Evolutionary conservation across 1,284 basidiomycete species (phyloP), one percentile per base, ranked within the genome.

Genomic region (Austroboletus sp.): DNA sequence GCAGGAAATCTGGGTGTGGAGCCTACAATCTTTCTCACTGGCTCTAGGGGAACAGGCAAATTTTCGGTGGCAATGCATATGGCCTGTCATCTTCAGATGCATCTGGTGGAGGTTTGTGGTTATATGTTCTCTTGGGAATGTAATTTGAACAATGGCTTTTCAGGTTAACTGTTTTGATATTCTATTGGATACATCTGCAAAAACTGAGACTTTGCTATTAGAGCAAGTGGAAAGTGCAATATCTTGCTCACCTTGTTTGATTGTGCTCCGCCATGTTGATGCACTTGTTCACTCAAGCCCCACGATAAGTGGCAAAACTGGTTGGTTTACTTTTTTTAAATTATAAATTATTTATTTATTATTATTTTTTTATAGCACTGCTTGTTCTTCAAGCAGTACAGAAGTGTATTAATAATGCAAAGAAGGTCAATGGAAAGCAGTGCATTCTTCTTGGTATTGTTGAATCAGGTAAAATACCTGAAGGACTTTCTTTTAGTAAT

Each of bases 121-220:
- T 26, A 19, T 13, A 26, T 32, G 2, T 8, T 9, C 16, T 23
- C 19, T 1, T 25, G 6, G 6, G 10, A 16, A n/a, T 10, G 35
- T 32, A 4, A 12, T 41, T 38, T 35, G 40, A 42, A 12, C 23
- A 12, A 32, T 38, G 10, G 7, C 17, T 49, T n/a, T 39, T 7
- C 45, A 92, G 89, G 71, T 95, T 35, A 84, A 95, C 53, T 94
- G 90, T 62, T 97, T 84, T 60, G 82, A 90, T 48, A 62, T 95
- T 11, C 61, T 95, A 10, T 86, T 84, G 1, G 94, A 98, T 47
- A 87, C 78, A 25, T 81, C 87, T 40, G 70, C 74, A 2, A 85
- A 88, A 51, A 91, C 90, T 0, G 87, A 92, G 58, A 90, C 78
- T 1, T 77, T 75, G 0, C 69, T 98, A 0, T 76, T 78, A 26